Conservation (phyloP, 2,329 filamentous ascomycete species). For the Beauveria caledonica region DNA sequence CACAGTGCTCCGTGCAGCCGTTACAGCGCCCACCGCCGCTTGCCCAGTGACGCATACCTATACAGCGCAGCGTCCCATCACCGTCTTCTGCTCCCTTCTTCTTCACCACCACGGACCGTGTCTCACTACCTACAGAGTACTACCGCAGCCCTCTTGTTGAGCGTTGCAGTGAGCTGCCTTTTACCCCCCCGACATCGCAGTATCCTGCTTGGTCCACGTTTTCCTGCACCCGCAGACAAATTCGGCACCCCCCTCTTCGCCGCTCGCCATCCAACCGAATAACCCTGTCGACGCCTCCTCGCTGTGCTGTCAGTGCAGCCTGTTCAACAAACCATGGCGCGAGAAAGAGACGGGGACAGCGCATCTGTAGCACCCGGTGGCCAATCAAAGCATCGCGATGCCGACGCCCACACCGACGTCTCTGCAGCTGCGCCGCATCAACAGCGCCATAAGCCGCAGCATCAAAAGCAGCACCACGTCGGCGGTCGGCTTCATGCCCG, state of each 20-base stretch:
- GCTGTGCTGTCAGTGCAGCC: conserved; percentile 12
- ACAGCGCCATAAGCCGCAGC: conserved; percentile 23
- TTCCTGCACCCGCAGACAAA: conserved; percentile 1
- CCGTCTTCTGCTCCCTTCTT: neutral
- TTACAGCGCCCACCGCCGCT: neutral
- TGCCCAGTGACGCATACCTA: neutral
- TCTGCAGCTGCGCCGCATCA: conserved; percentile 1
- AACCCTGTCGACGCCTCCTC: conserved; percentile 11
- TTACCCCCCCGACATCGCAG: neutral
- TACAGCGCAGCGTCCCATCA: conserved; percentile 1
- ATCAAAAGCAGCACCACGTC: conserved; percentile 30
- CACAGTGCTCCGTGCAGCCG: neutral
- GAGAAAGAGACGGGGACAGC: conserved; percentile 40
- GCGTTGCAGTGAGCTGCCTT: neutral
- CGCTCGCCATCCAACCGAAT: conserved; percentile 3
- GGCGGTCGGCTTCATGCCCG: conserved; percentile 34
- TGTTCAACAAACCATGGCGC: conserved; percentile 27
- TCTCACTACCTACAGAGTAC: neutral
- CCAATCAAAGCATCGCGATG: conserved; percentile 46
- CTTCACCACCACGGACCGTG: neutral
- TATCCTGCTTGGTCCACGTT: conserved; percentile 8
- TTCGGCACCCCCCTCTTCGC: neutral
- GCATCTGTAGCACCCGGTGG: conserved; percentile 30
- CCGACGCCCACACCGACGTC: conserved; percentile 26
- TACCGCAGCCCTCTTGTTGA: neutral